These are phyloP conservation scores for Xylaria sp. DNA, from an alignment of 2,329 filamentous ascomycete species.

Conservation along the genomic window DNA sequence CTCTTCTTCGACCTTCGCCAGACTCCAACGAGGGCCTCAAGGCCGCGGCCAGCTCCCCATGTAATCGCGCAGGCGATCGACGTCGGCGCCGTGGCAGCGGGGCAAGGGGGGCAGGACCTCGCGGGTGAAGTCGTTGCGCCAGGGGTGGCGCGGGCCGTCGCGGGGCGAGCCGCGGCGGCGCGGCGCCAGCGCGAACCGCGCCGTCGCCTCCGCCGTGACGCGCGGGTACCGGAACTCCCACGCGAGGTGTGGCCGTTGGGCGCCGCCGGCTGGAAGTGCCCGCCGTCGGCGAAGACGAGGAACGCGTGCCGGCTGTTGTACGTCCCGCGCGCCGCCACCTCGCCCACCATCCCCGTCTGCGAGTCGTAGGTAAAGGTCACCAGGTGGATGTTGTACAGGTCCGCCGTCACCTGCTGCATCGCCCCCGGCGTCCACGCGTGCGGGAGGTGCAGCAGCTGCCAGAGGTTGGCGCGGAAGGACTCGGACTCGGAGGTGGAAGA, in stretches of 20 bases:
- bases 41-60: slow-evolving; percentile 4
- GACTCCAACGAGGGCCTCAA: too few relatives aligned
- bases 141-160: slow-evolving; percentile 24
- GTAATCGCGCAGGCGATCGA: slow-evolving; percentile 2
- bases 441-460: slow-evolving; percentile 37
- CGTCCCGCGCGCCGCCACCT: slow-evolving; percentile 34
- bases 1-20: too few relatives aligned
- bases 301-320: slow-evolving; percentile 41
- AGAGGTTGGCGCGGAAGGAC: slow-evolving; percentile 34
- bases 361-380: slow-evolving; percentile 34
- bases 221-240: slow-evolving; percentile 40
- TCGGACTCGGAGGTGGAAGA: not conserved
- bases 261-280: slow-evolving; percentile 39
- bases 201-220: slow-evolving; percentile 30
- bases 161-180: slow-evolving; percentile 13
- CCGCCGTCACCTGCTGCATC: slow-evolving; percentile 38
- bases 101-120: slow-evolving; percentile 28
- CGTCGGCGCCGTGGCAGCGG: slow-evolving; percentile 23
- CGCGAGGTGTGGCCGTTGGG: slow-evolving; percentile 37
- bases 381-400: slow-evolving; percentile 39
- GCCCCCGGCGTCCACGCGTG: slow-evolving; percentile 34
- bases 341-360: slow-evolving; percentile 19
- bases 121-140: slow-evolving; percentile 31
- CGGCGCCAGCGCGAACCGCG: slow-evolving; percentile 26
- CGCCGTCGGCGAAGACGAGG: slow-evolving; percentile 29